Conservation (phyloP, 768 basidiomycete species). For the Gyrodon lividus region DNA sequence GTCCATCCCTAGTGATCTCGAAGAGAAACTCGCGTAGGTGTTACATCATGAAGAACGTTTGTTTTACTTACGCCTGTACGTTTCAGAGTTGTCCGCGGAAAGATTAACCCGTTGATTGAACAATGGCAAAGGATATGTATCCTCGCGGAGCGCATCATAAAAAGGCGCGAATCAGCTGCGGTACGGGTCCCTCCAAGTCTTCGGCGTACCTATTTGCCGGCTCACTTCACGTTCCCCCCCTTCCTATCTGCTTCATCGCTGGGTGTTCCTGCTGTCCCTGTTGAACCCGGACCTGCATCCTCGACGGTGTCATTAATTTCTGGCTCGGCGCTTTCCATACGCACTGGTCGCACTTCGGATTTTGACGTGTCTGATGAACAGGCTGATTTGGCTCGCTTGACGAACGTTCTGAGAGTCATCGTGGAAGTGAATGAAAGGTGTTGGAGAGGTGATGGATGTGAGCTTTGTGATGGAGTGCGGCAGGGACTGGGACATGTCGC, state of each 20-base stretch:
- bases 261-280: slow-evolving; percentile 35
- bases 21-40: slow-evolving; percentile 79
- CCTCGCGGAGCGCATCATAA: slow-evolving; percentile 83
- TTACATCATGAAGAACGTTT: not conserved
- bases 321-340: slow-evolving; percentile 13
- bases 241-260: slow-evolving; percentile 39
- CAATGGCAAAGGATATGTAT: slow-evolving; percentile 91
- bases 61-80: not conserved
- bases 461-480: slow-evolving; percentile 74
- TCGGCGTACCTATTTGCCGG: slow-evolving; percentile 60
- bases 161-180: slow-evolving; percentile 88
- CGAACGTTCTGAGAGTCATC: slow-evolving; percentile 77
- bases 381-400: slow-evolving; percentile 81
- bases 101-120: slow-evolving; percentile 75
- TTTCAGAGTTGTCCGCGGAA: slow-evolving; percentile 68
- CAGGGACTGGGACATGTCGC: slow-evolving; percentile 69
- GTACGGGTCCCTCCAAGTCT: slow-evolving; percentile 69
- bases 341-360: slow-evolving; percentile 16
- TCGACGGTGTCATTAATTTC: slow-evolving; percentile 12
- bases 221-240: slow-evolving; percentile 66
- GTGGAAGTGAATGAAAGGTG: slow-evolving; percentile 77
- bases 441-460: slow-evolving; percentile 83
- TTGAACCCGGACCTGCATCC: slow-evolving; percentile 14
- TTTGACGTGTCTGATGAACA: slow-evolving; percentile 42
- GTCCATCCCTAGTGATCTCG: slow-evolving; percentile 88